phyloP scores from a whole-genome alignment of 257 asterid genomes.

The Solanum phureja region DNA sequence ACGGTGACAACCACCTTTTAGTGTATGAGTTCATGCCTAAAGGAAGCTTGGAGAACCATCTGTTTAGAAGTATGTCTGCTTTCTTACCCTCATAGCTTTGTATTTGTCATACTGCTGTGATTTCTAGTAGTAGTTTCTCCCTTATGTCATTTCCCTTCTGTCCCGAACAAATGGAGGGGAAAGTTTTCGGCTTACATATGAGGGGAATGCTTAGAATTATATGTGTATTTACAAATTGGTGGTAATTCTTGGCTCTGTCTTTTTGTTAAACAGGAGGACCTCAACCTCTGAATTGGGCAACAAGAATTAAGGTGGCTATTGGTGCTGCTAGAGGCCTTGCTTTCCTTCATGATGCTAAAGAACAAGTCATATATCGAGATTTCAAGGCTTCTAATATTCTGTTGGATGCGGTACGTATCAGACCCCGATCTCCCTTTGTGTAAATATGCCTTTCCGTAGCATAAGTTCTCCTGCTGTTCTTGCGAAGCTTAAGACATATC shows the following conservation, averaged over 20 bases:
- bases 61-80: constrained; percentile 64
- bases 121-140: neutral
- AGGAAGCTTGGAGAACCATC: constrained; percentile 56
- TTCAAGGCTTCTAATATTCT: constrained; percentile 91
- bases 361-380: constrained; percentile 80
- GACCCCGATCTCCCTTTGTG: neutral
- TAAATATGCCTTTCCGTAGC: neutral
- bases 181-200: too few relatives aligned
- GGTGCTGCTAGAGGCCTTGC: constrained; percentile 93
- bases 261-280: constrained; percentile 63
- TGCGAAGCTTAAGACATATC: neutral
- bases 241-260: neutral
- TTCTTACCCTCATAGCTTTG: neutral
- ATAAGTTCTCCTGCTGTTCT: neutral
- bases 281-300: constrained; percentile 78
- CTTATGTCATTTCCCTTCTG: neutral
- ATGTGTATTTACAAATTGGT: neutral
- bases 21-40: too few relatives aligned
- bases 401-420: constrained; percentile 55
- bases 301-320: constrained; percentile 80
- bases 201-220: neutral
- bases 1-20: too few relatives aligned
- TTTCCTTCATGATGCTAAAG: constrained; percentile 78
- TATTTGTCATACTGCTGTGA: neutral
- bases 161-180: too few relatives aligned